phyloP scores from a whole-genome alignment of 192 early-diverging fungal genomes.

The Linnemannia zychae region DNA sequence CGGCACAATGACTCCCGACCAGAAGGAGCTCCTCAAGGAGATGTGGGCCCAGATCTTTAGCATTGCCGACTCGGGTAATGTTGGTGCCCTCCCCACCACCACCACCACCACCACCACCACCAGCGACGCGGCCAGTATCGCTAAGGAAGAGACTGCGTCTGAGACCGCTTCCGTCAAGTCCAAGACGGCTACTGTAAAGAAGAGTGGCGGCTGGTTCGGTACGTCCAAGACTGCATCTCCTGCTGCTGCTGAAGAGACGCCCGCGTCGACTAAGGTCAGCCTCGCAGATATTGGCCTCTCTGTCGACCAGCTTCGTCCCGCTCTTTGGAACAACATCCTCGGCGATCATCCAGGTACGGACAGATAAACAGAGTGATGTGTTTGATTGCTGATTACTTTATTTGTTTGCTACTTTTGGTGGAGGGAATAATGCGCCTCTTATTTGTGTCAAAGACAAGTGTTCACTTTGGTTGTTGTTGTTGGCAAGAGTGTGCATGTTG shows the following conservation, averaged over 20 bases:
- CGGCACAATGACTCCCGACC: slow-evolving; percentile 46
- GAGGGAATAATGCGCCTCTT: not conserved
- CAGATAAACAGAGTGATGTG: not conserved
- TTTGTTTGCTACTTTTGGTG: not conserved
- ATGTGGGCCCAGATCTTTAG: slow-evolving; percentile 54
- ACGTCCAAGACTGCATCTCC: slow-evolving; percentile 20
- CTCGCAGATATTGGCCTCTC: slow-evolving; percentile 38
- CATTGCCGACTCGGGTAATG: slow-evolving; percentile 23
- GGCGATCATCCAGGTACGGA: slow-evolving; percentile 52
- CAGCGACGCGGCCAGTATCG: too few relatives aligned
- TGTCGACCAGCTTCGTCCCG: slow-evolving; percentile 35
- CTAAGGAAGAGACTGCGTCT: not conserved
- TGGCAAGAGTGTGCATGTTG: not conserved
- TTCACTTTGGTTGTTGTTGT: too few relatives aligned
- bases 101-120: not conserved
- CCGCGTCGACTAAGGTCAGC: slow-evolving; percentile 23
- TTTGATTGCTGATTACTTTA: slow-evolving; percentile 1
- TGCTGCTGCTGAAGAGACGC: slow-evolving; percentile 10
- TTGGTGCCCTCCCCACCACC: not conserved
- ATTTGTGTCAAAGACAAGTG: not conserved
- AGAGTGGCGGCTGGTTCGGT: slow-evolving; percentile 41
- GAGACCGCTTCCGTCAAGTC: slow-evolving; percentile 40
- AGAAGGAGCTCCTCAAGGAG: slow-evolving; percentile 47
- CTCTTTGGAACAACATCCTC: slow-evolving; percentile 54
- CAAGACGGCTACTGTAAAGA: slow-evolving; percentile 36